Conservation (phyloP, 208 protist species). For the Acanthamoeba triangularis region DNA sequence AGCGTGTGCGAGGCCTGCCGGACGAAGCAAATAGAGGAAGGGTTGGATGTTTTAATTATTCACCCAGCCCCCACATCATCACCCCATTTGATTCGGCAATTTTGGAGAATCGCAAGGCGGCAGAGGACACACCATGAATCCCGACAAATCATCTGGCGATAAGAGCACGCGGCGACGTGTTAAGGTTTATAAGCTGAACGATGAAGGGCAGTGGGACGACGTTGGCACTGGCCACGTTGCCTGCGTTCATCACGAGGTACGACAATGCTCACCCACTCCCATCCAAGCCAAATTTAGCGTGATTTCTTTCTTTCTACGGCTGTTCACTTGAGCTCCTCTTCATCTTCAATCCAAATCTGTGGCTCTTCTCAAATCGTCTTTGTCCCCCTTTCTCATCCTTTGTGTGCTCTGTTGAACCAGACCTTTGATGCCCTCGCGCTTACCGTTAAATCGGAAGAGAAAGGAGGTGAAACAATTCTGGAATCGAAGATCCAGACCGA, state of each 20-base stretch:
- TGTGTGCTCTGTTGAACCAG: neutral
- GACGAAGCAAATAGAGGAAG: neutral
- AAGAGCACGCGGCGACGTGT: constrained; percentile 85
- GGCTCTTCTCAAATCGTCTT: neutral
- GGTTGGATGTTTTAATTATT: constrained; percentile 20
- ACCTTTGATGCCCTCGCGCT: constrained; percentile 79
- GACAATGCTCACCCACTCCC: neutral
- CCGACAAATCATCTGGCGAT: constrained; percentile 25
- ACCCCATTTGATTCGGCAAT: neutral
- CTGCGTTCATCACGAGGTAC: constrained; percentile 72
- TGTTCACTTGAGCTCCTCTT: neutral
- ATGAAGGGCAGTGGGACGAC: constrained; percentile 89
- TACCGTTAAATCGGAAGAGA: constrained; percentile 85
- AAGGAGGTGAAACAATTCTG: constrained; percentile 78
- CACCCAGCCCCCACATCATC: neutral
- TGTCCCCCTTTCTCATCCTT: neutral
- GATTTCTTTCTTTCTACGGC: neutral
- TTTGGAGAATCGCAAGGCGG: neutral
- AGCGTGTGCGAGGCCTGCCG: neutral
- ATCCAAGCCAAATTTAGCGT: neutral
- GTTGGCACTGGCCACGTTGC: constrained; percentile 89
- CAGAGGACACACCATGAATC: constrained; percentile 38
- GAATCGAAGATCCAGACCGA: constrained; percentile 82
- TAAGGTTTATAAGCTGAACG: constrained; percentile 90
- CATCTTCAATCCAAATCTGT: neutral